phyloP scores from a whole-genome alignment of 768 basidiomycete species.

The Coprinopsis strossmayeri region DNA sequence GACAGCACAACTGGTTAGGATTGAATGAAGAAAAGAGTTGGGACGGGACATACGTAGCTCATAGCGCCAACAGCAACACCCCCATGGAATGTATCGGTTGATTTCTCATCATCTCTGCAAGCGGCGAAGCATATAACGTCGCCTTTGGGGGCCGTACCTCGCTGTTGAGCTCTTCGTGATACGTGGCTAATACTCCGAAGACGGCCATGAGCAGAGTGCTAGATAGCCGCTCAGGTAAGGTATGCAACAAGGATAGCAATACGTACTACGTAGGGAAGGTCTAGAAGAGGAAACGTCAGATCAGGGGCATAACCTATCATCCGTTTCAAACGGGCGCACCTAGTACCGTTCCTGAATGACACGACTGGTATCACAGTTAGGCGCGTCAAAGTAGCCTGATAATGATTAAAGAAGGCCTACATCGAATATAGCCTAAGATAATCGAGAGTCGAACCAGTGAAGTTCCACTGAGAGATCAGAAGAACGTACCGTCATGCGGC shows the following conservation, averaged over 20 bases:
- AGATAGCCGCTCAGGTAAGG: background rate
- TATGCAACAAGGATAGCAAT: slow-evolving; percentile 11
- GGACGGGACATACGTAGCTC: slow-evolving; percentile 52
- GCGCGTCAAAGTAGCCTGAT: background rate
- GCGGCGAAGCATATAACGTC: slow-evolving; percentile 48
- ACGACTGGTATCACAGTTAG: slow-evolving; percentile 26
- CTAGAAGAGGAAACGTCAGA: slow-evolving; percentile 21
- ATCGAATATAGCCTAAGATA: slow-evolving; percentile 50
- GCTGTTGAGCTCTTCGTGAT: background rate
- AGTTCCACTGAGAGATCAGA: background rate
- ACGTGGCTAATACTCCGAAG: slow-evolving; percentile 4
- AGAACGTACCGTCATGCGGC: slow-evolving; percentile 41
- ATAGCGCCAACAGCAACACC: slow-evolving; percentile 75
- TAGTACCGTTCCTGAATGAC: slow-evolving; percentile 49
- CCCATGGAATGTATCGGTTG: slow-evolving; percentile 59
- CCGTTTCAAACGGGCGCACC: slow-evolving; percentile 31
- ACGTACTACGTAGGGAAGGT: slow-evolving; percentile 45
- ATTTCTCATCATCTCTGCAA: slow-evolving; percentile 65
- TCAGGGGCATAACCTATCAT: too few relatives aligned
- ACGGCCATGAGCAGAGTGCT: slow-evolving; percentile 2
- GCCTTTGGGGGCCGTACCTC: slow-evolving; percentile 1
- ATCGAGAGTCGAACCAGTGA: too few relatives aligned
- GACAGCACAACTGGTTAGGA: too few relatives aligned
- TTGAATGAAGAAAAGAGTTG: too few relatives aligned
- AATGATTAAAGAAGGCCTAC: slow-evolving; percentile 27